Base-by-base conservation (phyloP, 495 filamentous ascomycete genomes). In the Aspergillus indologenus region DNA sequence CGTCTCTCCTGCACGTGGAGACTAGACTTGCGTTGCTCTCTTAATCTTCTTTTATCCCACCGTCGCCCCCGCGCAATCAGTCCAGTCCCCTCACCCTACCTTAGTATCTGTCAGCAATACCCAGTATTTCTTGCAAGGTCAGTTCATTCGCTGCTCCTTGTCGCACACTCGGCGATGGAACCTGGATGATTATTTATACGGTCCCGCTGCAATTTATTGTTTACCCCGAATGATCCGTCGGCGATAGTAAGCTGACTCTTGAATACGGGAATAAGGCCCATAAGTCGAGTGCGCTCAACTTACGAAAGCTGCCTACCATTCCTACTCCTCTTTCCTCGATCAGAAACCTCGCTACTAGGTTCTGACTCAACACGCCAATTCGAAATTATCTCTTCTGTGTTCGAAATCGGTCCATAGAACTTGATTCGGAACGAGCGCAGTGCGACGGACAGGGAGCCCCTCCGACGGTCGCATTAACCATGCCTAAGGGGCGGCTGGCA, bases 1-100 rank as follows among this genome's bases (percentile, higher is more conserved):
- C n/a, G 5, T 40, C 34, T 55, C 34, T 19, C 43, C 45, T 22
- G 53, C 53, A 55, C 53, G 53, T 55, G 45, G 53, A 31, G 48
- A 31, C 22, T 51, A 40, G 12, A 40, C 26, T 40, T 40, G 12
- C 26, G 26, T 4, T 29, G 26, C 26, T 6, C 12, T 40, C 34
- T 40, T 40, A 29, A 11, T 15, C 34, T 40, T 40, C 34, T 40
- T 40, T 6, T 6, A 2, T 15, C 12, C 34, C 12, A n/a, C 34
- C 48, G 19, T 29, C 18, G 23, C 48, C 15, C 8, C 17, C 48
- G 8, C 12, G 7, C 24, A 51, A 29, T 19, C 8, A 7, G 8
- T 51, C n/a, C 48, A 29, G 4, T 34, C 24, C 23, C 5, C 17
- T 24, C 48, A 19, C 31, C 48, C 23, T 7, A 15, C 12, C 5